phyloP scores from a whole-genome alignment of 148 eudicot species.

The Heliosperma pusillum region DNA sequence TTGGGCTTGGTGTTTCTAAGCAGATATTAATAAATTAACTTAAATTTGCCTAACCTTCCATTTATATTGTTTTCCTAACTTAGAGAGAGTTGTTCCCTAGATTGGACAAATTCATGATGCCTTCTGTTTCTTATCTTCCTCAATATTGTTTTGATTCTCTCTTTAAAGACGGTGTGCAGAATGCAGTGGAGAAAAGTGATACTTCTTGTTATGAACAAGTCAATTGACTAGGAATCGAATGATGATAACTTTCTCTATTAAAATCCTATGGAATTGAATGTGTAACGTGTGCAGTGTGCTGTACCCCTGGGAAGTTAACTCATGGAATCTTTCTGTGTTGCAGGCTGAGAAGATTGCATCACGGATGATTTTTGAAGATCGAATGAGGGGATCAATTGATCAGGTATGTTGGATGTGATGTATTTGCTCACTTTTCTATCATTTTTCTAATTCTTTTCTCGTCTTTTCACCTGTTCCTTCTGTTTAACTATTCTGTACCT shows the following conservation, averaged over 20 bases:
- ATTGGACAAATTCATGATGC: too few relatives aligned
- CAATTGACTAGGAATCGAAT: too few relatives aligned
- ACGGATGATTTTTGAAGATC: slow-evolving; percentile 15
- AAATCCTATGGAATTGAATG: too few relatives aligned
- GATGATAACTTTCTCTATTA: too few relatives aligned
- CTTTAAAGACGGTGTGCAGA: neutral
- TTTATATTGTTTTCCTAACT: neutral
- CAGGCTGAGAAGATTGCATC: slow-evolving; percentile 3
- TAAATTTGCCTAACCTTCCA: slow-evolving; percentile 1
- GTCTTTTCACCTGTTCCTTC: neutral
- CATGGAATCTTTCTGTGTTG: neutral
- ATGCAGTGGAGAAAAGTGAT: too few relatives aligned
- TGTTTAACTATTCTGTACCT: too few relatives aligned
- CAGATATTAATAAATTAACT: neutral
- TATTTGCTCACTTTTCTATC: neutral
- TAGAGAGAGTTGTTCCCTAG: too few relatives aligned
- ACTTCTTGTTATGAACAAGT: neutral
- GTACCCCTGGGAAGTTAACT: neutral
- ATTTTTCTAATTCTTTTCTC: neutral
- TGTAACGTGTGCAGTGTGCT: neutral
- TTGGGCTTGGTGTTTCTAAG: neutral
- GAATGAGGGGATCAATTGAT: too few relatives aligned
- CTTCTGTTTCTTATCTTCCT: too few relatives aligned
- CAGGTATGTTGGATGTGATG: slow-evolving; percentile 20
- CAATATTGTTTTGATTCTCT: neutral